Conservation (phyloP, 768 basidiomycete species). For the Panellus pusillus region DNA sequence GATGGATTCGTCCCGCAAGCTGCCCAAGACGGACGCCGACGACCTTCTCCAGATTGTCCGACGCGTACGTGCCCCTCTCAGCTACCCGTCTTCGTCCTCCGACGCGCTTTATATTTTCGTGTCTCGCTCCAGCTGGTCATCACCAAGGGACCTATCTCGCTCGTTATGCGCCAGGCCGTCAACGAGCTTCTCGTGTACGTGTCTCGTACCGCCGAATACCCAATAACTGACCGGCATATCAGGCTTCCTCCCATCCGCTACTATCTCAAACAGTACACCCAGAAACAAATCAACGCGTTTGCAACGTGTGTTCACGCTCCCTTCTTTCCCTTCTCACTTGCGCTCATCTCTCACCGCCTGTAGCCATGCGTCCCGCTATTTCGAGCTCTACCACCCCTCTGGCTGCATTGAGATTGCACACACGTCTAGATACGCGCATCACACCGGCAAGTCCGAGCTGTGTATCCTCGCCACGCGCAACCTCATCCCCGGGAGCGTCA, state of each 20-base stretch:
- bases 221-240: conserved; percentile 26
- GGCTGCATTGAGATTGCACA: conserved; percentile 88
- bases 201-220: conserved; percentile 25
- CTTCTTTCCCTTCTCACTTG: conserved; percentile 23
- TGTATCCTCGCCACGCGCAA: conserved; percentile 83
- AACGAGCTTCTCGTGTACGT: conserved; percentile 77
- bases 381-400: conserved; percentile 81
- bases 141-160: conserved; percentile 53
- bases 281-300: conserved; percentile 89
- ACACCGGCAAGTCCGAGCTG: conserved; percentile 85
- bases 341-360: conserved; percentile 24
- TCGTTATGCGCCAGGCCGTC: conserved; percentile 68
- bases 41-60: conserved; percentile 71
- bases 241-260: conserved; percentile 77
- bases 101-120: conserved; percentile 27
- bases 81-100: conserved; percentile 21
- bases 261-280: conserved; percentile 71
- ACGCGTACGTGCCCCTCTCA: conserved; percentile 57
- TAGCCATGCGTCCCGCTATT: conserved; percentile 87
- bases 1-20: conserved; percentile 76
- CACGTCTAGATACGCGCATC: conserved; percentile 84
- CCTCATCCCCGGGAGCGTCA: conserved; percentile 66
- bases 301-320: conserved; percentile 71
- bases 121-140: conserved; percentile 52
- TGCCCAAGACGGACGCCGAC: conserved; percentile 72